phyloP scores from a whole-genome alignment of 345 rosid genomes.

The Draba incana region DNA sequence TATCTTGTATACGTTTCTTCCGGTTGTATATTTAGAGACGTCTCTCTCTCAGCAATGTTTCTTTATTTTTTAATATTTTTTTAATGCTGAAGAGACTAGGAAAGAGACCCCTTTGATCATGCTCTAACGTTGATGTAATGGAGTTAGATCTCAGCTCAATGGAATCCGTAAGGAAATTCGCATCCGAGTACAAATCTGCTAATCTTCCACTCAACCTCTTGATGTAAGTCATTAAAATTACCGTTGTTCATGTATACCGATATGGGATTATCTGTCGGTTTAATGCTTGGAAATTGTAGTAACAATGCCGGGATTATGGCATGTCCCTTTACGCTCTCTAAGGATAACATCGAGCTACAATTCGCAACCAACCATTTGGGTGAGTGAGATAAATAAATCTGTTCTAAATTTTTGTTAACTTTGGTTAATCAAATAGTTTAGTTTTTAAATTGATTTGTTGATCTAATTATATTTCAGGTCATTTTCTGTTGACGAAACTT shows the following conservation, averaged over 20 bases:
- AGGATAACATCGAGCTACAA: constrained; percentile 57
- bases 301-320: constrained; percentile 58
- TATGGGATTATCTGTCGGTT: background rate
- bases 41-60: too few species aligned
- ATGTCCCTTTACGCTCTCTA: constrained; percentile 51
- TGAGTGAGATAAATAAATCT: constrained; percentile 15
- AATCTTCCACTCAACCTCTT: constrained; percentile 67
- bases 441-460: background rate
- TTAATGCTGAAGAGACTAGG: too few species aligned
- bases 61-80: too few species aligned
- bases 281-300: constrained; percentile 28
- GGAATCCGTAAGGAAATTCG: constrained; percentile 62
- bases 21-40: too few species aligned
- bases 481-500: constrained; percentile 66
- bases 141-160: constrained; percentile 70
- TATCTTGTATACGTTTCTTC: too few species aligned
- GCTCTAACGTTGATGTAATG: constrained; percentile 69
- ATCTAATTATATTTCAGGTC: constrained; percentile 50
- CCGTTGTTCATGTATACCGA: background rate
- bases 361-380: constrained; percentile 68
- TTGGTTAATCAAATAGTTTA: background rate
- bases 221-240: constrained; percentile 44
- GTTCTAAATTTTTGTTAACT: background rate
- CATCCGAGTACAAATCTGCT: constrained; percentile 52
- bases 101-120: too few species aligned